phyloP scores from a whole-genome alignment of 768 basidiomycete species.

The Sarcodon aspratus region DNA sequence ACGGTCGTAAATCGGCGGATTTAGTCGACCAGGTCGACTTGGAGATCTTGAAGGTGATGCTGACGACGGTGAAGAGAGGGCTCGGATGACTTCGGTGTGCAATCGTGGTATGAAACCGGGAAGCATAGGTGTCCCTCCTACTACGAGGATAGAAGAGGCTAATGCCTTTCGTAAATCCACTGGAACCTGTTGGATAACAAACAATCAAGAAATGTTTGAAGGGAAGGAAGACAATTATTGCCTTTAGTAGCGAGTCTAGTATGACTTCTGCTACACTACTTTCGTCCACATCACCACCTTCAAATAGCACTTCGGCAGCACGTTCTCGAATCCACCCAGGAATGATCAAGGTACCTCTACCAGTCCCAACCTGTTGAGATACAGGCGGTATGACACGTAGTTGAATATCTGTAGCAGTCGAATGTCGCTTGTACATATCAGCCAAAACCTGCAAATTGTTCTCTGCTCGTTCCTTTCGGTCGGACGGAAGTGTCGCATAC shows the following conservation, averaged over 20 bases:
- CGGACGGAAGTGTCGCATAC: conserved; percentile 16
- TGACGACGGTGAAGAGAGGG: conserved; percentile 33
- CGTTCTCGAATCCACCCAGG: conserved; percentile 96
- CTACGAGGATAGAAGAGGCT: conserved; percentile 73
- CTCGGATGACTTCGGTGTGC: conserved; percentile 63
- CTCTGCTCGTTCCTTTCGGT: conserved; percentile 25
- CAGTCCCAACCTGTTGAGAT: conserved; percentile 58
- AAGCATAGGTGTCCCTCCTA: conserved; percentile 84
- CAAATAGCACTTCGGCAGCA: conserved; percentile 83
- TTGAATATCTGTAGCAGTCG: conserved; percentile 64
- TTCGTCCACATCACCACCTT: conserved; percentile 83
- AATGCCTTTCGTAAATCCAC: conserved; percentile 82
- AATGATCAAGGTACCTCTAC: conserved; percentile 67
- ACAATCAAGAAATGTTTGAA: conserved; percentile 3
- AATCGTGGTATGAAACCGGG: conserved; percentile 89
- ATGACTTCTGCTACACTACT: conserved; percentile 75
- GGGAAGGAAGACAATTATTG: conserved; percentile 14
- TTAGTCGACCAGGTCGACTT: conserved; percentile 23
- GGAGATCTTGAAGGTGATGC: neutral
- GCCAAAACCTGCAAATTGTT: conserved; percentile 53
- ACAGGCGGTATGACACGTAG: conserved; percentile 59
- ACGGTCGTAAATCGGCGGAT: conserved; percentile 53
- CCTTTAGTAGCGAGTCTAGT: conserved; percentile 73
- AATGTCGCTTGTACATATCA: conserved; percentile 62
- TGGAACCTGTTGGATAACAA: conserved; percentile 46